A percentile compares a stretch with the other conserved stretches of the same genome.
Conservation (phyloP, 805 yeast species). For the Pichia ethanolica region DNA sequence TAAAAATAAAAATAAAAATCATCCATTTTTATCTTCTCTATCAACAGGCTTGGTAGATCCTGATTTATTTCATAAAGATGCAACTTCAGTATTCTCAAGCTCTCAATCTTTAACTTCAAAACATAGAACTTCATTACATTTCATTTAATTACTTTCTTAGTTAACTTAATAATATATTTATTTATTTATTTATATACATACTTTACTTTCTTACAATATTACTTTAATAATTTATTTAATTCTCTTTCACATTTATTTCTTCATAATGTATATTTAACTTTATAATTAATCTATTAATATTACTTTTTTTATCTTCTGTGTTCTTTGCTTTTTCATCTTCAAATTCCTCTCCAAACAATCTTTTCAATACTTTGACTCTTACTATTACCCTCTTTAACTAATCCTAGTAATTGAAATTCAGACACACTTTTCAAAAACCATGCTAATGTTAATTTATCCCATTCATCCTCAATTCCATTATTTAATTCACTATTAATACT, state of each 20-base stretch:
- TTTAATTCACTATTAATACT: conserved; percentile 22
- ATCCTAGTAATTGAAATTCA: conserved; percentile 64
- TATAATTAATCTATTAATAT: too few species aligned
- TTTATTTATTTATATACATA: background rate
- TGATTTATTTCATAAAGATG: background rate
- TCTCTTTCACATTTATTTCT: background rate
- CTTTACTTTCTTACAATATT: background rate
- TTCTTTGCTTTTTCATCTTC: background rate
- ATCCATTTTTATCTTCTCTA: background rate
- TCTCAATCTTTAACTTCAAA: background rate
- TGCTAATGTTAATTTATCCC: conserved; percentile 59
- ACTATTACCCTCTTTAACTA: conserved; percentile 52
- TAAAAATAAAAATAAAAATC: too few species aligned
- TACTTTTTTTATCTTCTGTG: too few species aligned
- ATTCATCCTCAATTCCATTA: conserved; percentile 33
- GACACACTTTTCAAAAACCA: conserved; percentile 71
- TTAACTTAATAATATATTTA: background rate
- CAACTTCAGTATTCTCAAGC: background rate
- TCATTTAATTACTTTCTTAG: background rate
- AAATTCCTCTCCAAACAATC: conserved; percentile 62
- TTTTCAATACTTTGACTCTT: conserved; percentile 65
- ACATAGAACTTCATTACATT: conserved; percentile 10
- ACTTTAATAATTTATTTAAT: background rate
- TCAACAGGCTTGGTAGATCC: conserved; percentile 1
- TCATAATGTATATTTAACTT: background rate